Conservation (phyloP, 129 eudicot species). For the Centaurea solstitialis region DNA sequence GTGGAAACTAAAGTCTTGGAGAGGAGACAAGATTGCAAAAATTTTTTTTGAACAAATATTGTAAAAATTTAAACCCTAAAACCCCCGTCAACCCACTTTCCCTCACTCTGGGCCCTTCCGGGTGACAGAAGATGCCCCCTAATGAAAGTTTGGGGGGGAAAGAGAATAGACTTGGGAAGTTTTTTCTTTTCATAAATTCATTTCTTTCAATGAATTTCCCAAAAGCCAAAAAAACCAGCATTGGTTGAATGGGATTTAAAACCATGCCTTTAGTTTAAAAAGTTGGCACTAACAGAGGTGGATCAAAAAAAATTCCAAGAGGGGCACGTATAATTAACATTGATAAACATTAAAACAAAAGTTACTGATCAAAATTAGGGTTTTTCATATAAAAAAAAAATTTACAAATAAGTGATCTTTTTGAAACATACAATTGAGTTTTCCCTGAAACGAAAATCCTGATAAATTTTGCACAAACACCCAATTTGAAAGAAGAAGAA, state of each 20-base stretch:
- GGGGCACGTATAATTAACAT: background rate
- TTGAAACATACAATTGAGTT: background rate
- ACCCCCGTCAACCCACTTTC: background rate
- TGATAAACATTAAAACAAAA: background rate
- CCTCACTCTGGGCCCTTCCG: background rate
- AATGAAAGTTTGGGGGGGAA: background rate
- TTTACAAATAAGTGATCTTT: background rate
- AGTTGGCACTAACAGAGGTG: background rate
- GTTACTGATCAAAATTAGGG: background rate
- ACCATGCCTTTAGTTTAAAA: background rate
- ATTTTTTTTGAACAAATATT: background rate
- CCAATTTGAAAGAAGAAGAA: background rate
- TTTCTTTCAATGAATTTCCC: background rate
- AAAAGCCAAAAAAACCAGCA: background rate
- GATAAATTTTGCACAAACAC: too few relatives aligned
- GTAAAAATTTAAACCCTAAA: background rate
- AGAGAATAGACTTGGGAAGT: background rate
- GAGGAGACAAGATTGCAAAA: background rate
- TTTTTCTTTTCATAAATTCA: background rate
- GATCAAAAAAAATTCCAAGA: background rate
- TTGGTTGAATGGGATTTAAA: background rate
- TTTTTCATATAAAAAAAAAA: background rate
- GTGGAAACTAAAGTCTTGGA: background rate
- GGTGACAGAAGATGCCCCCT: background rate
- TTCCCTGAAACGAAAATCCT: too few relatives aligned